Conservation (phyloP, 495 filamentous ascomycete species). For the Aspergillus ellipticus region DNA sequence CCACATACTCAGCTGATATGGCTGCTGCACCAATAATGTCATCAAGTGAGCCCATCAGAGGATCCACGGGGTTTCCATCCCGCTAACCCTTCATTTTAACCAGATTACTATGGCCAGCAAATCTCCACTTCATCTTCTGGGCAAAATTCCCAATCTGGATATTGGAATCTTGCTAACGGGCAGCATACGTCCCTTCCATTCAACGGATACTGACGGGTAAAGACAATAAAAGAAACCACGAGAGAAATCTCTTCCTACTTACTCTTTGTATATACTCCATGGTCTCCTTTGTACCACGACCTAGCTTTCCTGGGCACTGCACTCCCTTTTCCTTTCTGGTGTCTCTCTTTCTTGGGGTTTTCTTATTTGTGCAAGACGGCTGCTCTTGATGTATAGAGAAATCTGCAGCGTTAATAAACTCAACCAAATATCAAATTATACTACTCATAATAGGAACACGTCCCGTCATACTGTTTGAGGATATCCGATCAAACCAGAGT, state of each 20-base stretch:
- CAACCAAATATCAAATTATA: not conserved
- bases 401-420: not conserved
- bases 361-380: not conserved
- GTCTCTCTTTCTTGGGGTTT: not conserved
- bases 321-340: not conserved
- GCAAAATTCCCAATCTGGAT: constrained; percentile 8
- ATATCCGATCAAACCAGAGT: too few species aligned
- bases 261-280: not conserved
- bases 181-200: constrained; percentile 14
- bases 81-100: constrained; percentile 5
- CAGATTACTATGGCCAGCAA: constrained; percentile 19
- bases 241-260: not conserved
- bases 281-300: not conserved
- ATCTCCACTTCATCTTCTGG: constrained; percentile 5
- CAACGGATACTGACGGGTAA: constrained; percentile 7
- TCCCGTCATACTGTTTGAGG: too few species aligned
- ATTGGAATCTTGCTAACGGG: constrained; percentile 13
- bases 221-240: not conserved
- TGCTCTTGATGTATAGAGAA: not conserved
- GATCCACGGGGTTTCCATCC: constrained; percentile 4
- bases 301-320: not conserved
- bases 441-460: not conserved
- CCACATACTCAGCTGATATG: constrained; percentile 17
- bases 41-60: constrained; percentile 4
- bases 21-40: constrained; percentile 13